Conservation (phyloP, 2,329 filamentous ascomycete species). For the Helicocarpus griseus region DNA sequence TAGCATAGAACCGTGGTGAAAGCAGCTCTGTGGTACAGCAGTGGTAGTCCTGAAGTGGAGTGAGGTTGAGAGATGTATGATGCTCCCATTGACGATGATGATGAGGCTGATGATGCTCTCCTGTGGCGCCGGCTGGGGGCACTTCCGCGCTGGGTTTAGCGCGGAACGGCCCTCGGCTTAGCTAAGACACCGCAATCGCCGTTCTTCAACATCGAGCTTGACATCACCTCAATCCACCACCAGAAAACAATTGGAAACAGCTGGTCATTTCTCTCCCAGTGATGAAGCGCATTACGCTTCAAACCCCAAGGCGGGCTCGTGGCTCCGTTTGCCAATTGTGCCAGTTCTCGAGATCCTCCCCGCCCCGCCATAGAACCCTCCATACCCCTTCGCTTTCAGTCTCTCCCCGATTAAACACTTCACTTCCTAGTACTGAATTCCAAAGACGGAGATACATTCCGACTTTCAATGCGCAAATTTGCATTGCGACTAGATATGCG, state of each 20-base stretch:
- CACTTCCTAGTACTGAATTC: not conserved
- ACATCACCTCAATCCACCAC: not conserved
- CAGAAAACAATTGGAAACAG: not conserved
- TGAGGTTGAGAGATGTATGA: not conserved
- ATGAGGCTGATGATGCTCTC: too few relatives aligned
- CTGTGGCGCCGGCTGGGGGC: too few relatives aligned
- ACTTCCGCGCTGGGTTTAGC: too few relatives aligned
- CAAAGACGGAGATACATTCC: not conserved
- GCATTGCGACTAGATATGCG: not conserved
- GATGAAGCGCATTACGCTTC: constrained; percentile 29
- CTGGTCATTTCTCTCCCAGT: not conserved
- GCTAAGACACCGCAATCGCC: too few relatives aligned
- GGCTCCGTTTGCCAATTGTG: constrained; percentile 30
- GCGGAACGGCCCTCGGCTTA: too few relatives aligned
- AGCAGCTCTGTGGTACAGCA: not conserved
- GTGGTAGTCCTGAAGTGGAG: not conserved
- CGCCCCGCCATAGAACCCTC: constrained; percentile 4
- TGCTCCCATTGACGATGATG: too few relatives aligned
- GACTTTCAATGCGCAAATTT: not conserved
- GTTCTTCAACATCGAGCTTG: not conserved
- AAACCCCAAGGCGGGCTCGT: constrained; percentile 18
- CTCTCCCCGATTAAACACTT: not conserved
- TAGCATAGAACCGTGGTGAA: not conserved
- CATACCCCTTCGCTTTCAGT: not conserved
- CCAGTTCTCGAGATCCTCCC: constrained; percentile 20